Conservation (phyloP, 257 asterid genomes). For the Nicotiana sylvestris region DNA sequence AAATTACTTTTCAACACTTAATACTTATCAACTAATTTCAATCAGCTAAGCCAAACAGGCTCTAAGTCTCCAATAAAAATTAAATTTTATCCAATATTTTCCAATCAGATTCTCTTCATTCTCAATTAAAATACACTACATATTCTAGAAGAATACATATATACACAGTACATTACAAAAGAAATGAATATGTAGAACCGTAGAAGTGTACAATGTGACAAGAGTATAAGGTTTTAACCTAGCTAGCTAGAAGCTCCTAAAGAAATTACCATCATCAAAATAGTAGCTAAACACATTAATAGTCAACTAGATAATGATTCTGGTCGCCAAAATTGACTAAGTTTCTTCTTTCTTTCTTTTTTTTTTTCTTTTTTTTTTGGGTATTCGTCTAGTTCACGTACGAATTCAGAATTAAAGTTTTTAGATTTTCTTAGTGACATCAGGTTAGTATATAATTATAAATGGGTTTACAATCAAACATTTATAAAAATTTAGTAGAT, state of each 20-base stretch:
- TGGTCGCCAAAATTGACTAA: background rate
- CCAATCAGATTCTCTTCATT: background rate
- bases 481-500: no score
- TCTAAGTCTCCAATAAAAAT: no score
- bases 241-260: background rate
- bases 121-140: background rate
- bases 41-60: no score
- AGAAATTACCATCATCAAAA: background rate
- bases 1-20: no score
- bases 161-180: background rate
- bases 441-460: no score
- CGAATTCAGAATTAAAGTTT: no score
- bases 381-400: background rate
- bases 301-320: background rate
- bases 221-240: background rate
- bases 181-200: no score
- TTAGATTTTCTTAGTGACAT: rapidly evolving
- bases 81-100: no score
- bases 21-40: no score
- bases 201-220: background rate
- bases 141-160: no score
- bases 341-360: background rate
- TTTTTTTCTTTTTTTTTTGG: background rate
- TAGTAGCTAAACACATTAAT: background rate
- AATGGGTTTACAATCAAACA: no score